These are phyloP conservation scores for Heliamphora pulchella DNA, from an alignment of 179 eudicot genomes.

Conservation along the genomic window DNA sequence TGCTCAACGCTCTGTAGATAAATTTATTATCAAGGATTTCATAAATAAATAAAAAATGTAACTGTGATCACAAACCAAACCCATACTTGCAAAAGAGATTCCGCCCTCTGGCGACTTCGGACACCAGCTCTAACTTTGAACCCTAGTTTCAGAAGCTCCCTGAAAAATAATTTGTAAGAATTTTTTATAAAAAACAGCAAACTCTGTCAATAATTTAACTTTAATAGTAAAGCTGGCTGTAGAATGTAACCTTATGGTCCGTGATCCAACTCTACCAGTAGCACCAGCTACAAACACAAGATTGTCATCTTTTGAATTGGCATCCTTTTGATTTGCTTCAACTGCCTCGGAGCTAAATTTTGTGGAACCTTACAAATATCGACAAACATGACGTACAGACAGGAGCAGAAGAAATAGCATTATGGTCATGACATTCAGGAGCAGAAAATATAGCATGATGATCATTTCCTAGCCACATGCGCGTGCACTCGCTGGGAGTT, in stretches of 20 bases:
- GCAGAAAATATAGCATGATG: slow-evolving; percentile 1
- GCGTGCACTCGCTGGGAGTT: too few species aligned
- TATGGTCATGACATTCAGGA: neutral
- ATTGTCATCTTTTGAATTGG: slow-evolving; percentile 38
- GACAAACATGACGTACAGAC: neutral
- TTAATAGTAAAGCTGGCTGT: neutral
- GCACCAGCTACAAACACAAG: slow-evolving; percentile 87
- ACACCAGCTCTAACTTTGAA: slow-evolving; percentile 81
- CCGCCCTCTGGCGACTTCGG: slow-evolving; percentile 72
- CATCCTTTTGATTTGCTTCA: slow-evolving; percentile 30
- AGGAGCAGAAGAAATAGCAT: slow-evolving; percentile 2
- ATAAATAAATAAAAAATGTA: neutral
- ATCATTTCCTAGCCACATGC: neutral
- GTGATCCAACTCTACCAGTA: slow-evolving; percentile 88
- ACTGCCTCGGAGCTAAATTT: slow-evolving; percentile 33
- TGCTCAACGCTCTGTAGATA: slow-evolving; percentile 54
- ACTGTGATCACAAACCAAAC: slow-evolving; percentile 5
- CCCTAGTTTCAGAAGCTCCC: slow-evolving; percentile 90
- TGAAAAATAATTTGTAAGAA: slow-evolving; percentile 26
- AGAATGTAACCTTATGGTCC: slow-evolving; percentile 65
- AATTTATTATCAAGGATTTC: neutral
- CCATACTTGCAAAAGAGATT: slow-evolving; percentile 63
- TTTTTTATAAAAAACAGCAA: slow-evolving; percentile 4
- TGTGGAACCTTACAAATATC: slow-evolving; percentile 29
- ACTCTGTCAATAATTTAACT: neutral